These are phyloP conservation scores for Filobasidium wieringae DNA, from an alignment of 768 basidiomycete genomes.

Conservation along the genomic window DNA sequence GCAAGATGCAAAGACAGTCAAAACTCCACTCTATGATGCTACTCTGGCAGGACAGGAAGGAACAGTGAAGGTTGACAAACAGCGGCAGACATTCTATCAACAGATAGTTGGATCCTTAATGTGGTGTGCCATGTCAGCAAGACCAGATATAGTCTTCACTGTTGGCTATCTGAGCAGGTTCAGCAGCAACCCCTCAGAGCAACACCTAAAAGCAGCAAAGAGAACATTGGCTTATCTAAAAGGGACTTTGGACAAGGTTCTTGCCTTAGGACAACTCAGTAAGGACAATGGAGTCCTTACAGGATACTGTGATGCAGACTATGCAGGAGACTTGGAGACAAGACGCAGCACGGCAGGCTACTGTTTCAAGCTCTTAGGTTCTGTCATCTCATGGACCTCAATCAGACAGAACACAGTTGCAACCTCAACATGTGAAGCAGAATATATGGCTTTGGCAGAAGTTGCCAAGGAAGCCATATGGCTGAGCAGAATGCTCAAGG, in stretches of 20 bases:
- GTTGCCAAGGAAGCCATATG: conserved; percentile 19
- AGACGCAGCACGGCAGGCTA: conserved; percentile 32
- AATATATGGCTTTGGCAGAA: conserved; percentile 43
- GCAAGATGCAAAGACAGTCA: background rate
- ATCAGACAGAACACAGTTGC: conserved; percentile 40
- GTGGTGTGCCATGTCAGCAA: conserved; percentile 1
- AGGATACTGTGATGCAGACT: conserved; percentile 34
- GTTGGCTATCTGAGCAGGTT: conserved; percentile 6
- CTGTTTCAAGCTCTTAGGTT: conserved; percentile 36
- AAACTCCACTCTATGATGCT: background rate
- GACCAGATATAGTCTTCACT: conserved; percentile 15
- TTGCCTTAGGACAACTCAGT: conserved; percentile 4
- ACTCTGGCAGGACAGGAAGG: background rate
- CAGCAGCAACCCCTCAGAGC: conserved; percentile 3
- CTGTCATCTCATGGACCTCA: conserved; percentile 39
- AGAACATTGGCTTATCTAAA: conserved; percentile 13
- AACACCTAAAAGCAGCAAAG: conserved; percentile 13
- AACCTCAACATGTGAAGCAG: conserved; percentile 42
- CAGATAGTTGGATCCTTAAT: background rate
- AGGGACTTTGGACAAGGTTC: conserved; percentile 10
- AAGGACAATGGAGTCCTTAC: background rate
- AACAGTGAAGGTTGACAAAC: background rate
- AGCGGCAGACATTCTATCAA: background rate
- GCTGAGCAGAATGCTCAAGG: background rate
- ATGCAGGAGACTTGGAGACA: conserved; percentile 27